Evolutionary conservation across 1,139 yeast species (phyloP).

Genomic region (Taiozyma onychis): DNA sequence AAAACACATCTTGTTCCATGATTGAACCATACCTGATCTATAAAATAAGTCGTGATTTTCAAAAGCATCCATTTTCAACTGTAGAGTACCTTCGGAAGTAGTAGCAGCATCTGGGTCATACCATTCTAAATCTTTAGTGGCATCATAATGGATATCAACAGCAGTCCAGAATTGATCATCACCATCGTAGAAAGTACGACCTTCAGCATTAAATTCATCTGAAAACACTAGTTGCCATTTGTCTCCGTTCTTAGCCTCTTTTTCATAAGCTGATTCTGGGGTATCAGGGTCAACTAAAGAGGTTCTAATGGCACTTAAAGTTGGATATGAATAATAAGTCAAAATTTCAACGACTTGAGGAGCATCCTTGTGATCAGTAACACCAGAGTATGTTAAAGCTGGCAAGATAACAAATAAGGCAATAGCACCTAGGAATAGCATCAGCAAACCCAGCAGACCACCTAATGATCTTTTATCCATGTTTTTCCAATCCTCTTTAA

Average conservation of each 20-base stretch:
- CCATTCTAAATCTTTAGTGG: constrained; percentile 61
- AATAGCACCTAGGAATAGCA: constrained; percentile 54
- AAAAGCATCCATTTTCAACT: constrained; percentile 49
- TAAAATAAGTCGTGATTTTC: constrained; percentile 51
- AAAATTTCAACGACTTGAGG: constrained; percentile 33
- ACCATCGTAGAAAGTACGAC: constrained; percentile 56
- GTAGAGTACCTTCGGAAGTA: constrained; percentile 45
- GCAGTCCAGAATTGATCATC: constrained; percentile 62
- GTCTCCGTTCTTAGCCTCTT: constrained; percentile 38
- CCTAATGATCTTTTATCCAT: constrained; percentile 56
- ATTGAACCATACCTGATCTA: constrained; percentile 57
- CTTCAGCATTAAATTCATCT: constrained; percentile 57
- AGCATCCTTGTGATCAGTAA: constrained; percentile 7
- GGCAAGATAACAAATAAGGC: constrained; percentile 40
- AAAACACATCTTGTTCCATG: constrained; percentile 57
- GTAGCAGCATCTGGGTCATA: constrained; percentile 59
- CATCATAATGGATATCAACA: constrained; percentile 52
- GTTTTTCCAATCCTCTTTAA: constrained; percentile 50
- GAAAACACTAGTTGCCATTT: constrained; percentile 48
- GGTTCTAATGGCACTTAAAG: constrained; percentile 49
- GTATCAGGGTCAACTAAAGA: constrained; percentile 51
- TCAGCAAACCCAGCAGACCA: constrained; percentile 52
- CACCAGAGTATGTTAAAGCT: constrained; percentile 22
- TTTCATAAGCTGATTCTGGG: constrained; percentile 37
- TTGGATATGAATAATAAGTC: constrained; percentile 52